Conservation (phyloP, 1,284 basidiomycete genomes). For the Cutaneotrichosporon sp. region DNA sequence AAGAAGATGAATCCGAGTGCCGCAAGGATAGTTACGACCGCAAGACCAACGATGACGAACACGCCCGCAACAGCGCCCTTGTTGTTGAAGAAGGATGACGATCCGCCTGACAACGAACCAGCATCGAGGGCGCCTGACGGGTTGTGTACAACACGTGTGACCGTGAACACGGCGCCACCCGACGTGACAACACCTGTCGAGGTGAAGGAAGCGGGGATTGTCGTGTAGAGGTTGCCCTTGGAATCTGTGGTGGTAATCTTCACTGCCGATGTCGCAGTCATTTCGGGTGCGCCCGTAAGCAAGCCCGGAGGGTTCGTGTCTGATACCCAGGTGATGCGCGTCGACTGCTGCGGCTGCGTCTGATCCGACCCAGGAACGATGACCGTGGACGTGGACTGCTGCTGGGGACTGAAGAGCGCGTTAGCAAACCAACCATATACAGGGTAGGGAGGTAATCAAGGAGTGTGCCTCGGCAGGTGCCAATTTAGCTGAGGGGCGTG, state of each 20-base stretch:
- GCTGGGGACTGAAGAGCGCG: not conserved
- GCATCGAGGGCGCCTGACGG: slow-evolving; percentile 47
- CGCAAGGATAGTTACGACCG: slow-evolving; percentile 48
- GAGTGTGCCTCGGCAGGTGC: not conserved
- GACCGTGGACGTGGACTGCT: slow-evolving; percentile 11
- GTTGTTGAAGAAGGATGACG: slow-evolving; percentile 49
- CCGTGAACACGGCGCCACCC: slow-evolving; percentile 47
- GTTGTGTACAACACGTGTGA: slow-evolving; percentile 48
- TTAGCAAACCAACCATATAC: not conserved
- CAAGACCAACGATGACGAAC: slow-evolving; percentile 55
- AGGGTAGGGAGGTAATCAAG: not conserved
- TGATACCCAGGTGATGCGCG: slow-evolving; percentile 2
- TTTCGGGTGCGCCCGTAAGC: slow-evolving; percentile 5
- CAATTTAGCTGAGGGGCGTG: not conserved
- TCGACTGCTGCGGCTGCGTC: not conserved
- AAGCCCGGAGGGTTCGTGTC: not conserved
- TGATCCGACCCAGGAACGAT: slow-evolving; percentile 5
- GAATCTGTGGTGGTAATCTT: slow-evolving; percentile 44
- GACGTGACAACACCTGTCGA: slow-evolving; percentile 43
- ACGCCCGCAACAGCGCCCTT: slow-evolving; percentile 54
- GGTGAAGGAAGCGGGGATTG: slow-evolving; percentile 43
- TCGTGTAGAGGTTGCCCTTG: slow-evolving; percentile 35
- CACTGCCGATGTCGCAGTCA: slow-evolving; percentile 29
- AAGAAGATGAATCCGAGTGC: slow-evolving; percentile 52
- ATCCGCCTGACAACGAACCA: slow-evolving; percentile 33